A percentile compares a stretch with the other conserved stretches of the same genome.
Conservation (phyloP, 2,329 filamentous ascomycete genomes). For the Penicillium sclerotigenum region DNA sequence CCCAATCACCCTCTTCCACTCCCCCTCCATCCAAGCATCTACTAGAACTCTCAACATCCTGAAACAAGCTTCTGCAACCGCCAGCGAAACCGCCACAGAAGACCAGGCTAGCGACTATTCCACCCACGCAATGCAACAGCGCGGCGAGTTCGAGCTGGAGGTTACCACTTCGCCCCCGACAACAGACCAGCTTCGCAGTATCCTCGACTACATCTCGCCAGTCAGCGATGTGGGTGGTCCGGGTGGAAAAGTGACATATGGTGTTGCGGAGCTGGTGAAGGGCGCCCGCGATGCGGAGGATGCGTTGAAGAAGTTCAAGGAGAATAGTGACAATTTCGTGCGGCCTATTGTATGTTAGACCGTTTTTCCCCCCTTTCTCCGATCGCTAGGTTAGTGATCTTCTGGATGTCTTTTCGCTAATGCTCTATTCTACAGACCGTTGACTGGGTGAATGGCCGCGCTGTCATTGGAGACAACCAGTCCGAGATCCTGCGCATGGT, state of each 20-base stretch:
- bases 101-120: constrained; percentile 70
- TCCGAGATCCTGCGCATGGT: constrained; percentile 86
- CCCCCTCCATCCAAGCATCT: constrained; percentile 69
- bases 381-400: too few species aligned
- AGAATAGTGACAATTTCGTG: constrained; percentile 64
- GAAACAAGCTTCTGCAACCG: constrained; percentile 72
- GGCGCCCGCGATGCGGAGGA: constrained; percentile 73
- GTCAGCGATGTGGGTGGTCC: constrained; percentile 48
- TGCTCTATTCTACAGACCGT: constrained; percentile 52
- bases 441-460: constrained; percentile 91
- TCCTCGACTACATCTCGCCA: constrained; percentile 68
- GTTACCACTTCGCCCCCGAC: constrained; percentile 79
- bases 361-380: constrained; percentile 2
- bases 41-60: constrained; percentile 70
- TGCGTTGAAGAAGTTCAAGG: constrained; percentile 74
- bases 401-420: constrained; percentile 21
- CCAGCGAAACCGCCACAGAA: constrained; percentile 64
- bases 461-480: constrained; percentile 71
- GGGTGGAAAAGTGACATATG: constrained; percentile 61
- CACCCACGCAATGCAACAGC: constrained; percentile 57
- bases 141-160: constrained; percentile 78
- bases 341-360: constrained; percentile 67
- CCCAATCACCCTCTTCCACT: constrained; percentile 95
- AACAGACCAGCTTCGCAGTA: constrained; percentile 74
- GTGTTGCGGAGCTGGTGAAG: constrained; percentile 63